Conservation (phyloP, 305 asterid genomes). For the Fraxinus sp. region DNA sequence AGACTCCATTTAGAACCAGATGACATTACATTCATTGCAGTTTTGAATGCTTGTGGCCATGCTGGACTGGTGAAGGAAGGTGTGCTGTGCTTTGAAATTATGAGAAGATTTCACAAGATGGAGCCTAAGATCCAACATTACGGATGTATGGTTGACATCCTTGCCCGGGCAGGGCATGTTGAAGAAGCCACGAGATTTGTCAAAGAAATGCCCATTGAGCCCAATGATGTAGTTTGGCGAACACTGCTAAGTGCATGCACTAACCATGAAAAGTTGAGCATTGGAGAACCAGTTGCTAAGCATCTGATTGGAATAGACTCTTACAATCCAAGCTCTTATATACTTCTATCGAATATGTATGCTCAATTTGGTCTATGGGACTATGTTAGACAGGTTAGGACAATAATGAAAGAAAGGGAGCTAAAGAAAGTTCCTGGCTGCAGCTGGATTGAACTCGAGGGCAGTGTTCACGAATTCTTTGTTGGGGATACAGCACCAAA, state of each 20-base stretch:
- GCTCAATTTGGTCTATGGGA: constrained; percentile 79
- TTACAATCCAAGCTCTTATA: constrained; percentile 55
- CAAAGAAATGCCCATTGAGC: constrained; percentile 64
- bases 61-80: constrained; percentile 85
- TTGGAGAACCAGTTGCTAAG: constrained; percentile 61
- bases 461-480: constrained; percentile 69
- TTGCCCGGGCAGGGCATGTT: constrained; percentile 63
- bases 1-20: constrained; percentile 55
- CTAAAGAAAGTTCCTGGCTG: constrained; percentile 65
- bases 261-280: constrained; percentile 45
- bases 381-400: constrained; percentile 51
- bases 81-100: constrained; percentile 61
- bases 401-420: constrained; percentile 59
- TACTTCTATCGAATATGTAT: constrained; percentile 68
- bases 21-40: constrained; percentile 66
- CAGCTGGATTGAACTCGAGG: constrained; percentile 81
- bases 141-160: constrained; percentile 81
- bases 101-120: constrained; percentile 61
- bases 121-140: constrained; percentile 72
- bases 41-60: constrained; percentile 81
- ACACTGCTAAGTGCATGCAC: constrained; percentile 67
- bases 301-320: constrained; percentile 46
- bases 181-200: constrained; percentile 64
- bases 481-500: constrained; percentile 51
- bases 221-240: constrained; percentile 69